These are phyloP conservation scores for Colletotrichum destructivum DNA, from an alignment of 2,329 filamentous ascomycete species.

Conservation along the genomic window DNA sequence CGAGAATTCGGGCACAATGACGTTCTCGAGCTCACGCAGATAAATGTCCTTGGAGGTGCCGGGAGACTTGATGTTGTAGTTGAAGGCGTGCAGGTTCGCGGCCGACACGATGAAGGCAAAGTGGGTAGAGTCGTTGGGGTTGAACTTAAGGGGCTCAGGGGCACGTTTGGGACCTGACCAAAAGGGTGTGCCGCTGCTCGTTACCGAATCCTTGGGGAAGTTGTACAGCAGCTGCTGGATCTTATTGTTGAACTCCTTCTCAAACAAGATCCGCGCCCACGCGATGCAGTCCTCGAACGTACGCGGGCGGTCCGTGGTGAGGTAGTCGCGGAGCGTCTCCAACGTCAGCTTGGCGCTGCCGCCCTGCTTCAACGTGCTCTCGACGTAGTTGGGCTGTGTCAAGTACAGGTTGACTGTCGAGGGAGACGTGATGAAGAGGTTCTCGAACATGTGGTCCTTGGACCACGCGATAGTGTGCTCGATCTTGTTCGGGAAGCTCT, in stretches of 20 bases:
- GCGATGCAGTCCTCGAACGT: constrained; percentile 97
- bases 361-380: constrained; percentile 88
- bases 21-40: constrained; percentile 84
- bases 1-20: constrained; percentile 96
- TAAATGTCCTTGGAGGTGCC: constrained; percentile 80
- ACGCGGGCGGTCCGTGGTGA: constrained; percentile 91
- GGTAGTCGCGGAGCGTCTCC: constrained; percentile 89
- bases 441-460: constrained; percentile 91
- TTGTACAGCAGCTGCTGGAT: constrained; percentile 97
- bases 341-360: constrained; percentile 96
- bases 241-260: constrained; percentile 96
- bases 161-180: constrained; percentile 99
- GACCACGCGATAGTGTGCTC: constrained; percentile 99
- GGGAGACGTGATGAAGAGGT: constrained; percentile 91
- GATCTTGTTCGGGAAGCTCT: constrained; percentile 98
- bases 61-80: constrained; percentile 95
- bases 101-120: constrained; percentile 89
- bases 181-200: constrained; percentile 90
- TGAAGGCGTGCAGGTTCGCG: constrained; percentile 95
- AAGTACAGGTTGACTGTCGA: constrained; percentile 96
- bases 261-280: constrained; percentile 94
- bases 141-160: constrained; percentile 91
- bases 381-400: constrained; percentile 90
- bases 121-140: constrained; percentile 87
- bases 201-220: constrained; percentile 94